phyloP scores from a whole-genome alignment of 2,329 filamentous ascomycete genomes.

The Diplodia seriata region DNA sequence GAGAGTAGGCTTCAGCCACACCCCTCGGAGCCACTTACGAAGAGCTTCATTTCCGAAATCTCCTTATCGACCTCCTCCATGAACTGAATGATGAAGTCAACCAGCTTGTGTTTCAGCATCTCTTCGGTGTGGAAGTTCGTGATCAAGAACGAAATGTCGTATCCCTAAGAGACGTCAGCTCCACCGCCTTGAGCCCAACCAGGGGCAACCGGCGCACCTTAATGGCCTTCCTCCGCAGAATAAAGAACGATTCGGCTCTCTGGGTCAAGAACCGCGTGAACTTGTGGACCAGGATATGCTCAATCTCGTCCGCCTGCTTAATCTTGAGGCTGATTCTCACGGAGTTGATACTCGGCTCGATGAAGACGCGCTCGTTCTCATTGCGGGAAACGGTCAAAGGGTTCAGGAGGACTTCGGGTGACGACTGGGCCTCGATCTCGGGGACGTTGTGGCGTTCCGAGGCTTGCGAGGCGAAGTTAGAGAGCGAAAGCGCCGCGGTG shows the following conservation, averaged over 20 bases:
- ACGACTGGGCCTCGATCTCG: conserved; percentile 91
- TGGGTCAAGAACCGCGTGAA: conserved; percentile 97
- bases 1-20: neutral
- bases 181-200: conserved; percentile 33
- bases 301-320: conserved; percentile 99
- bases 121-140: conserved; percentile 99
- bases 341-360: conserved; percentile 96
- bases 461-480: conserved; percentile 97
- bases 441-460: conserved; percentile 98
- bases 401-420: conserved; percentile 91
- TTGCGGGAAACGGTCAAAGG: conserved; percentile 91
- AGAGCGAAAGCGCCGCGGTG: conserved; percentile 89
- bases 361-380: conserved; percentile 94
- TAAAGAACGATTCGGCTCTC: conserved; percentile 95
- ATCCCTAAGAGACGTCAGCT: conserved; percentile 66
- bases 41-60: conserved; percentile 99
- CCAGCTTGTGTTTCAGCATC: conserved; percentile 98
- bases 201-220: conserved; percentile 65
- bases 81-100: conserved; percentile 98
- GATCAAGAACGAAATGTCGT: conserved; percentile 98
- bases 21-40: conserved; percentile 67
- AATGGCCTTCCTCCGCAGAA: conserved; percentile 91
- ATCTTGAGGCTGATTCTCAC: conserved; percentile 98
- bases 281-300: conserved; percentile 97
- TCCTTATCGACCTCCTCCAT: conserved; percentile 99